Evolutionary conservation across 2,329 filamentous ascomycete genomes (phyloP).

Genomic region (Arthrobotrys pseudoclavata): DNA sequence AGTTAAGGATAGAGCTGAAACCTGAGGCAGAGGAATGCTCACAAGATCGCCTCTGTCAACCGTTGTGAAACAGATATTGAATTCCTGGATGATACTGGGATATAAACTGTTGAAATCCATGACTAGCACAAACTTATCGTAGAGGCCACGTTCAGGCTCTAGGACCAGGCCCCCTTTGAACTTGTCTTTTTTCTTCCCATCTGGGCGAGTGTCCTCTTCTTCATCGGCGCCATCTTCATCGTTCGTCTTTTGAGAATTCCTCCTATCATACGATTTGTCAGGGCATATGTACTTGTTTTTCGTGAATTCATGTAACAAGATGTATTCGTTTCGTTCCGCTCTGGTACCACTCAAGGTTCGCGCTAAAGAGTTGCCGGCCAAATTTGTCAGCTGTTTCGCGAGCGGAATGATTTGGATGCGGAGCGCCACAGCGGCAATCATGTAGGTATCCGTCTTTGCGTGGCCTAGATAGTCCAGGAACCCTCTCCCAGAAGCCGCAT

Average conservation of each 20-base stretch:
- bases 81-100: constrained; percentile 98
- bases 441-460: constrained; percentile 95
- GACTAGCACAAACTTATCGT: constrained; percentile 97
- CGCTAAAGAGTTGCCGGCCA: constrained; percentile 98
- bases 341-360: constrained; percentile 94
- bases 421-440: constrained; percentile 89
- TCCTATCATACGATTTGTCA: constrained; percentile 88
- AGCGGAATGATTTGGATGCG: constrained; percentile 91
- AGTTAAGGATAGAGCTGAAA: background rate
- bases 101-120: constrained; percentile 99
- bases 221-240: constrained; percentile 70
- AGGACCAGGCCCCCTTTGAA: constrained; percentile 99
- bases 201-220: constrained; percentile 64
- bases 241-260: constrained; percentile 69
- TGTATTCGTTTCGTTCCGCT: constrained; percentile 98
- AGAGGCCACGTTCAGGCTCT: constrained; percentile 95
- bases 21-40: constrained; percentile 65
- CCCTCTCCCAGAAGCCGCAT: constrained; percentile 85
- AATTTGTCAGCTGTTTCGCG: constrained; percentile 93
- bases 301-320: constrained; percentile 96
- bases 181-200: constrained; percentile 97
- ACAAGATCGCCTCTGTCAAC: constrained; percentile 82
- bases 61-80: constrained; percentile 99
- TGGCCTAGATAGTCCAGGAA: constrained; percentile 94
- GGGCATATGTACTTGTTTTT: constrained; percentile 98